Percentiles rank a stretch among this genome's conserved stretches.
These are phyloP conservation scores for Ceratocystis ficicola DNA, from an alignment of 2,329 filamentous ascomycete genomes.

Conservation along the genomic window DNA sequence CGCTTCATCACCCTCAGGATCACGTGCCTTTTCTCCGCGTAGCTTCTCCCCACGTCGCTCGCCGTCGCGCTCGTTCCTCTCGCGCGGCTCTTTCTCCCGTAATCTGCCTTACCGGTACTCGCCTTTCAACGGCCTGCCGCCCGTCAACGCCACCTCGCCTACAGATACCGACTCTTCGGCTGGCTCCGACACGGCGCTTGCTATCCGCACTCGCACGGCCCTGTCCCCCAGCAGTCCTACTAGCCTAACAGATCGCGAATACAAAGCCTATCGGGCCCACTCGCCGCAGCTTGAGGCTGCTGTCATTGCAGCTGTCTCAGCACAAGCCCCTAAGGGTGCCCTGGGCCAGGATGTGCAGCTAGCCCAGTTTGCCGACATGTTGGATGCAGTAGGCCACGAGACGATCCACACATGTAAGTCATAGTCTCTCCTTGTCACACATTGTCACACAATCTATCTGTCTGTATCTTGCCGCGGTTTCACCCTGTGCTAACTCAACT, in stretches of 20 bases:
- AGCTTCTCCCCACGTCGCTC: neutral
- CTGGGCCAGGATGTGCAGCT: slow-evolving; percentile 15
- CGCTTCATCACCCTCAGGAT: neutral
- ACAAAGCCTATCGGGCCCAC: slow-evolving; percentile 13
- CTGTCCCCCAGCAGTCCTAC: slow-evolving; percentile 11
- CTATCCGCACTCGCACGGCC: slow-evolving; percentile 15
- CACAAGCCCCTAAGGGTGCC: neutral
- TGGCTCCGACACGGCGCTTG: neutral
- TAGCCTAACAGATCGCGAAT: slow-evolving; percentile 15
- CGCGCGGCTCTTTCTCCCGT: neutral
- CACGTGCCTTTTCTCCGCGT: neutral
- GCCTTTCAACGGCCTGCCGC: neutral
- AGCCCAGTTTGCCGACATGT: slow-evolving; percentile 10
- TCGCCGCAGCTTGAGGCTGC: slow-evolving; percentile 17
- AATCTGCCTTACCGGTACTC: neutral
- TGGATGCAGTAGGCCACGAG: slow-evolving; percentile 15
- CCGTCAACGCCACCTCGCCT: neutral
- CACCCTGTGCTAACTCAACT: neutral
- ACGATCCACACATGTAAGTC: slow-evolving; percentile 19
- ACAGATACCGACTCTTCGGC: neutral
- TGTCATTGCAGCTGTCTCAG: slow-evolving; percentile 2
- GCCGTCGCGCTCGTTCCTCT: neutral
- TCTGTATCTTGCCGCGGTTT: neutral
- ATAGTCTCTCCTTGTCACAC: too few species aligned
- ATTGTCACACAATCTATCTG: neutral